Conservation (phyloP, 2,329 filamentous ascomycete genomes). For the Diatrype stigma region DNA sequence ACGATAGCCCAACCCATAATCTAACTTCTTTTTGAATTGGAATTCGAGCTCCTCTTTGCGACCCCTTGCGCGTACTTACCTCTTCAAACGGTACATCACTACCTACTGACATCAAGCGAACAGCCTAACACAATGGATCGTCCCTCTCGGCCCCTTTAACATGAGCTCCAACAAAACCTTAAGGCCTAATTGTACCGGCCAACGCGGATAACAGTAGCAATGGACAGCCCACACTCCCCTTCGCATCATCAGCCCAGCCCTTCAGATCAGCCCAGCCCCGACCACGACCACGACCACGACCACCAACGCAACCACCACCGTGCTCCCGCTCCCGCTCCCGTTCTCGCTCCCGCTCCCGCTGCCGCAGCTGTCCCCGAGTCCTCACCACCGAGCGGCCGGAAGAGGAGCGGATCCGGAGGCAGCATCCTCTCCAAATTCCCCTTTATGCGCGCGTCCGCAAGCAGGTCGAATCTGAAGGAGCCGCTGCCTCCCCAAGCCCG, state of each 20-base stretch:
- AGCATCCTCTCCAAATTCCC: slow-evolving; percentile 66
- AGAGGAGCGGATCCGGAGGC: slow-evolving; percentile 54
- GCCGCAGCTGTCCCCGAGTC: slow-evolving; percentile 16
- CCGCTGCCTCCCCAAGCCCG: no score
- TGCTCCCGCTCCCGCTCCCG: no score
- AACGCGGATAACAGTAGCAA: background rate
- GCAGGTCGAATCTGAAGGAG: slow-evolving; percentile 24
- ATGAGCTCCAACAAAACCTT: background rate
- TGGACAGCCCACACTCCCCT: background rate
- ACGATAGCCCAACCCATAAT: no score
- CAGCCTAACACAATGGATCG: background rate
- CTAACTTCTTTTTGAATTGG: no score
- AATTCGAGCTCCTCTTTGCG: no score
- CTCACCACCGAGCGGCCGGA: slow-evolving; percentile 32
- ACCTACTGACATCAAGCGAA: no score
- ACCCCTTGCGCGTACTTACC: no score
- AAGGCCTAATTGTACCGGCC: background rate
- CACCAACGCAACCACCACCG: slow-evolving; percentile 21
- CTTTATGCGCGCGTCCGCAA: slow-evolving; percentile 52
- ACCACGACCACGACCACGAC: slow-evolving; percentile 24
- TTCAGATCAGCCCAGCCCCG: slow-evolving; percentile 19
- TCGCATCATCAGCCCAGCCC: background rate
- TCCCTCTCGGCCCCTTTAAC: background rate
- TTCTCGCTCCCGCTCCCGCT: no score
- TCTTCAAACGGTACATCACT: no score